Evolutionary conservation across 345 rosid genomes (phyloP).

Genomic region (Citrus cavaleriei): DNA sequence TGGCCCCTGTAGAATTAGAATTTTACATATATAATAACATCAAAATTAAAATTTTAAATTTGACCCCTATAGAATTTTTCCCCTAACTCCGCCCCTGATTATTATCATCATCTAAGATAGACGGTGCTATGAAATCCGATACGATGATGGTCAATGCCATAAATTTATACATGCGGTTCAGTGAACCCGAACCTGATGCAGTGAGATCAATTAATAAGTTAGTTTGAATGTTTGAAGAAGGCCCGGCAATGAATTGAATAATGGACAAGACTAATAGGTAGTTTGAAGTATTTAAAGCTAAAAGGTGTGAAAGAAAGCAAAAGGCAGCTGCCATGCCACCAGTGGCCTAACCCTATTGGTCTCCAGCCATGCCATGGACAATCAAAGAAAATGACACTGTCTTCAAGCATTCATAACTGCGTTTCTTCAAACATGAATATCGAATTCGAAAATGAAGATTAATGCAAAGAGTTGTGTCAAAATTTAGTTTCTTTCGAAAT

Average conservation of each 20-base stretch:
- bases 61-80: too few species aligned
- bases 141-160: too few species aligned
- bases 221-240: not conserved
- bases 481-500: not conserved
- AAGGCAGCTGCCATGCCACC: not conserved
- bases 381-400: not conserved
- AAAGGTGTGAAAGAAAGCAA: not conserved
- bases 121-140: too few species aligned
- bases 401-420: not conserved
- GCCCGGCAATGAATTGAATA: not conserved
- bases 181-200: not conserved
- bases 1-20: too few species aligned
- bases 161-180: not conserved
- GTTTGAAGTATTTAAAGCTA: constrained; percentile 7
- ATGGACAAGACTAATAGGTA: not conserved
- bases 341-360: not conserved
- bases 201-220: not conserved
- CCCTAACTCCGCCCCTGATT: too few species aligned
- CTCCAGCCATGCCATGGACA: not conserved
- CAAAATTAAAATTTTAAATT: too few species aligned
- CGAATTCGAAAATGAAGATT: too few species aligned
- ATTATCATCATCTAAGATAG: too few species aligned
- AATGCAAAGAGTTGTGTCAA: not conserved
- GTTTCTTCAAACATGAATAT: too few species aligned
- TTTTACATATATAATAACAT: too few species aligned